Evolutionary conservation across 2,329 filamentous ascomycete genomes (phyloP), one percentile per base, ranked within the genome.

Genomic region (Ambrosiella xylebori): DNA sequence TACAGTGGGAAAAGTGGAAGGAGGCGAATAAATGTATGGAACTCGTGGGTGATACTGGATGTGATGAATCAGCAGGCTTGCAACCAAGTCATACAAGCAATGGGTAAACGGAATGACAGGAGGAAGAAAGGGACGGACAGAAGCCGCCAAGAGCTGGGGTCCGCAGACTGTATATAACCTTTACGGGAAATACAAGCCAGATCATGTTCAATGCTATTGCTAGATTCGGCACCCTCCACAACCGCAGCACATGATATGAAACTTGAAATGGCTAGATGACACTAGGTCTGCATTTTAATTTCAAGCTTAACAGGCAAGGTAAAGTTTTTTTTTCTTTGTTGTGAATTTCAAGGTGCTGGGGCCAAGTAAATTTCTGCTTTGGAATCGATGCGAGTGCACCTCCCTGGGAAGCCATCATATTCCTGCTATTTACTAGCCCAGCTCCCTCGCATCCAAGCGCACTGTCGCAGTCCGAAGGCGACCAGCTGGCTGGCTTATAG

Each of bases 81-180:
- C 44, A 47, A 47, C n/a, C 19, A 47, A 27, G 27, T 27, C 27
- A 41, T 41, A 45, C 9, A 54, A 41, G 17, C 13, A 47, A 17
- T 53, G 38, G 7, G 40, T 45, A 44, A 27, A 17, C 4, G 37
- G 41, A 47, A 58, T 51, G 45, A 27, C 39, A 50, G 37, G 52
- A 57, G 40, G 55, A 51, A 57, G 51, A 41, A 17, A 27, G 50
- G 38, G 40, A 45, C 5, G 19, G 47, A 19, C 27, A 51, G 35
- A 51, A 27, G 17, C 27, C 27, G 36, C 35, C 37, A 61, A 56
- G 37, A 50, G 54, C 52, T 53, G 59, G 57, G 55, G 47, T 57
- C 36, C 11, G 39, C 44, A 57, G 56, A 27, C n/a, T 50, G 56
- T 57, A 57, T 57, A 57, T 57, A 57, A 57, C 56, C 56, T 57